Conservation (phyloP, 768 basidiomycete genomes). For the Psilocybe cubensis region DNA sequence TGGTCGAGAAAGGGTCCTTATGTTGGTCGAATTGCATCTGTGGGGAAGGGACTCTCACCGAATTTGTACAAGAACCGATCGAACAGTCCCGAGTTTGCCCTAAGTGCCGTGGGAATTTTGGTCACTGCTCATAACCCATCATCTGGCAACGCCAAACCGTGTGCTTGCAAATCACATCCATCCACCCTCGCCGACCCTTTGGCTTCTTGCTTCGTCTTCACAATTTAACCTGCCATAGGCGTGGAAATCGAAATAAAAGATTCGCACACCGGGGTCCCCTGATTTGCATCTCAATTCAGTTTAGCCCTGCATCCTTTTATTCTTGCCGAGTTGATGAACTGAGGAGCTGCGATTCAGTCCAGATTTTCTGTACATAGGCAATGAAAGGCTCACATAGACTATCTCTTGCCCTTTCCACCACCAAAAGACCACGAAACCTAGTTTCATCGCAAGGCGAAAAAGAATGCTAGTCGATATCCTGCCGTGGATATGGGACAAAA, state of each 20-base stretch:
- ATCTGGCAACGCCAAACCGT: background rate
- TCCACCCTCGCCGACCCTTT: background rate
- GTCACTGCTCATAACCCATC: background rate
- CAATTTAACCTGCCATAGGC: background rate
- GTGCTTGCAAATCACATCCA: background rate
- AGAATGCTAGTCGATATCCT: background rate
- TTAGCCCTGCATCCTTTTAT: background rate
- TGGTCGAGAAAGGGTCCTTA: conserved; percentile 9
- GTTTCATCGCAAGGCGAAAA: background rate
- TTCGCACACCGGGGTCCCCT: background rate
- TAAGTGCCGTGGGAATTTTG: conserved; percentile 28
- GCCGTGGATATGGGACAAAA: background rate
- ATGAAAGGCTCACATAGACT: background rate
- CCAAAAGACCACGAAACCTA: background rate
- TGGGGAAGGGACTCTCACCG: conserved; percentile 23
- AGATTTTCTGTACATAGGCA: background rate
- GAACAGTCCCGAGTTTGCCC: conserved; percentile 29
- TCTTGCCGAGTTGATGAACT: background rate
- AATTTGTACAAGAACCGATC: conserved; percentile 26
- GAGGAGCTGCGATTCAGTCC: background rate
- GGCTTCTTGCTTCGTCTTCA: background rate
- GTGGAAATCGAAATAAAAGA: background rate
- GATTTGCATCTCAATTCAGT: background rate
- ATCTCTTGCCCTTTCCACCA: no score
- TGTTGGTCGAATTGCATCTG: conserved; percentile 21